Percentiles rank a stretch among this genome's conserved stretches.
Evolutionary conservation across 106 monocot genomes (phyloP).

Genomic region (Platanthera guangdongensis): DNA sequence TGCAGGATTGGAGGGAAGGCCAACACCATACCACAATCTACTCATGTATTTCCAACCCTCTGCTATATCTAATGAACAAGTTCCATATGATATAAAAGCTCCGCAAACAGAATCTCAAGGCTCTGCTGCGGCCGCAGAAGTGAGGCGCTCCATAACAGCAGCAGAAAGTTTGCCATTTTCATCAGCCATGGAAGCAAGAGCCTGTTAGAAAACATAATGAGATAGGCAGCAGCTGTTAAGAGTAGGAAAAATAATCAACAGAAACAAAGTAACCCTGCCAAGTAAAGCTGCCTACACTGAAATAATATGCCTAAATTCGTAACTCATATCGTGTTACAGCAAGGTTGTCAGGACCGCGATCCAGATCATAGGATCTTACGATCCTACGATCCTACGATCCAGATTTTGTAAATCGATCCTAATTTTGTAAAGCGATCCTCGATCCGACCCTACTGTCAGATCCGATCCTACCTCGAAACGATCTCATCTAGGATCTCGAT

Average conservation of each 20-base stretch:
- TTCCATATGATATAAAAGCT: constrained; percentile 93
- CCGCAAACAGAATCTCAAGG: constrained; percentile 90
- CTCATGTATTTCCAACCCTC: constrained; percentile 84
- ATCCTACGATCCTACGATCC: no score
- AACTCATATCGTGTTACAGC: background rate
- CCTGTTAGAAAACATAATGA: constrained; percentile 27
- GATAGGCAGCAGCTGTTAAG: background rate
- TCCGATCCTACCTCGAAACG: no score
- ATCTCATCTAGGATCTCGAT: no score
- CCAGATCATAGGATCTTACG: no score
- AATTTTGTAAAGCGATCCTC: no score
- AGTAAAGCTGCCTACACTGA: no score
- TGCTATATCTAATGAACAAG: constrained; percentile 52
- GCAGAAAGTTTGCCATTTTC: constrained; percentile 97
- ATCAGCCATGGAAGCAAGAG: constrained; percentile 98
- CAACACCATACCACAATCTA: constrained; percentile 94
- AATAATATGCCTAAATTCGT: constrained; percentile 1
- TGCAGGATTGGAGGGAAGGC: constrained; percentile 38
- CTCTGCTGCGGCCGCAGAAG: constrained; percentile 87
- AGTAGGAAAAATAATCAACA: background rate
- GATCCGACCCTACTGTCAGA: no score
- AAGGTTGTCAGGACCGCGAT: no score
- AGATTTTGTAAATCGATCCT: no score
- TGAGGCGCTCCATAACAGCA: constrained; percentile 85
- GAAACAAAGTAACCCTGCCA: background rate